A percentile compares a stretch with the other conserved stretches of the same genome.
These are phyloP conservation scores for Theileria luwenshuni DNA, from an alignment of 169 alveolate genomes.

Conservation along the genomic window DNA sequence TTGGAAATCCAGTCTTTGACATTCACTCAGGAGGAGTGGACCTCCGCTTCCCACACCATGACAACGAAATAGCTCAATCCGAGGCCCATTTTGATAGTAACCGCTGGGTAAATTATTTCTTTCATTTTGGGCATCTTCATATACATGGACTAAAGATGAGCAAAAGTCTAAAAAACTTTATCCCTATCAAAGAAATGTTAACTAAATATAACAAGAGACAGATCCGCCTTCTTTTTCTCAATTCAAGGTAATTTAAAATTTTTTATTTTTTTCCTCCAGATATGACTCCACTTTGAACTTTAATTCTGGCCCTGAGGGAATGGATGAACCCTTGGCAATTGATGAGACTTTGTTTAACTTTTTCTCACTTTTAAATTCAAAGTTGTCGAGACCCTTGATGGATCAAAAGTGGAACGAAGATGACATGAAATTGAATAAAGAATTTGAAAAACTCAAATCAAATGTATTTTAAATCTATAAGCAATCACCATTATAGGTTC, in stretches of 20 bases:
- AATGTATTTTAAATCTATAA: conserved; percentile 6
- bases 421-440: conserved; percentile 58
- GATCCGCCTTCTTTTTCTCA: conserved; percentile 87
- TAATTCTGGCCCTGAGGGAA: conserved; percentile 85
- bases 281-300: conserved; percentile 91
- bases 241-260: conserved; percentile 73
- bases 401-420: conserved; percentile 69
- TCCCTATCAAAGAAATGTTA: conserved; percentile 89
- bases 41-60: conserved; percentile 99
- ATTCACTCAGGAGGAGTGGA: conserved; percentile 99
- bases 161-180: conserved; percentile 95
- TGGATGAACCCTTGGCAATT: conserved; percentile 90
- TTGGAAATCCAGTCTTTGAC: conserved; percentile 91
- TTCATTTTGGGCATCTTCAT: conserved; percentile 98
- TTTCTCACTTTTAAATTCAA: conserved; percentile 87
- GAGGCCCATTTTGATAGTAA: conserved; percentile 94
- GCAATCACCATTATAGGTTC: conserved; percentile 61
- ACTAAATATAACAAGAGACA: conserved; percentile 82
- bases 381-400: conserved; percentile 70
- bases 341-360: conserved; percentile 91
- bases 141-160: conserved; percentile 98
- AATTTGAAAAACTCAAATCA: conserved; percentile 62
- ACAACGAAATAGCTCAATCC: conserved; percentile 98
- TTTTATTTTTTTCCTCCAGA: conserved; percentile 58
- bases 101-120: conserved; percentile 95